Base-by-base conservation (phyloP, 768 basidiomycete genomes). In the Rhizopogon salebrosus region DNA sequence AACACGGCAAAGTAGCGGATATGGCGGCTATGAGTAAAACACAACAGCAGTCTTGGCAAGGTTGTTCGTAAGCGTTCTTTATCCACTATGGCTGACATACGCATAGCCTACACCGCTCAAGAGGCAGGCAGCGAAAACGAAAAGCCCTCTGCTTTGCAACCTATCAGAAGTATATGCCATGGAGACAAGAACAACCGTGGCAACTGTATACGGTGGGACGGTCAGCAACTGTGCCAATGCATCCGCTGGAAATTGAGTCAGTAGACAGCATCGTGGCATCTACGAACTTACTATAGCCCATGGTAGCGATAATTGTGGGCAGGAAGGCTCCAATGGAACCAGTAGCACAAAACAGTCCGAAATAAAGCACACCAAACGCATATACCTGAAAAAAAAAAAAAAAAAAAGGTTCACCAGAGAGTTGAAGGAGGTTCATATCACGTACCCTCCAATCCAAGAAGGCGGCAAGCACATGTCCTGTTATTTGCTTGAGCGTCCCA, bases 301-400 rank as follows among this genome's bases (percentile, higher is more conserved):
- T 79, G 0, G 82, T 84, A 24, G 72, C 73, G 42, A 89, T 77
- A 60, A 89, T 85, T 8, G 86, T 88, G 1, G 87, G 87, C 38
- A 90, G 66, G 70, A 90, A 90, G 0, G 86, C 85, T 24, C 82
- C 82, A 29, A 83, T 84, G 5, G 86, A 84, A 22, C 84, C 80
- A 9, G 87, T 70, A 16, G 86, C 82, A 49, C 76, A 77, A 60
- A 86, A 86, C 39, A 84, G 65, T 18, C 83, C 84, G 57, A 87
- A 86, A 64, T 85, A 87, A 52, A 87, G 78, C 18, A 81, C 75
- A 4, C 85, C 85, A 2, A 71, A 84, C 9, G 69, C 61, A 61
- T 87, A 72, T n/a, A 72, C 64, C 46, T 48, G 46, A 22, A 11
- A 48, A 34, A 16, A 3, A 31, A 13, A 16, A 29, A 22, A 11